Evolutionary conservation across 495 filamentous ascomycete species (phyloP), one percentile per base, ranked within the genome.

Genomic region (Daldinia decipiens): DNA sequence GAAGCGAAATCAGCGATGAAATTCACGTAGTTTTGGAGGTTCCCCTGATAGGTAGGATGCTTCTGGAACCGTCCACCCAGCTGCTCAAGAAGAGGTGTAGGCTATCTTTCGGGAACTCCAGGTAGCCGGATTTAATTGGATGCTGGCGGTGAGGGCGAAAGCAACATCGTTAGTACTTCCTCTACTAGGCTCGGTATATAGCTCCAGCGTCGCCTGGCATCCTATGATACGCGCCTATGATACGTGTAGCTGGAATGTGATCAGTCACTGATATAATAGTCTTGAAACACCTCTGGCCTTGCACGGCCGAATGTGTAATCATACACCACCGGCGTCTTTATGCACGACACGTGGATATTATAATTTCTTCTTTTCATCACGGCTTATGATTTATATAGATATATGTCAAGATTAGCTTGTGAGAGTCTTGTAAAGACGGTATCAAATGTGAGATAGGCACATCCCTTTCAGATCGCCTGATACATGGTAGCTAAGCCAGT

Each of bases 311-410:
- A 32, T 63, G 34, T 68, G 55, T 32, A 65, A 31, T 60, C 58
- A 59, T 40, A 29, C 34, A 40, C 8, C 31, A 52, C 56, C 19
- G 32, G 36, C 32, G 51, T 39, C 27, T 65, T n/a, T 62, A 66
- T 73, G 70, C 61, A 62, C 7, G 65, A 61, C 65, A 72, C 70
- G 70, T 72, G 70, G 65, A 51, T 61, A 19, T 21, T 43, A 62
- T 60, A 54, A 8, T 19, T 65, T 27, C 62, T 39, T 39, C 8
- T 34, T 39, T 12, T 27, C 17, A 19, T 39, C 45, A 32, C 43
- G 31, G 7, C 40, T 59, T 47, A 32, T 39, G 54, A 38, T 55
- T 58, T 52, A 55, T 63, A 54, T 43, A 53, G 47, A 57, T 60
- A 56, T 64, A 51, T 40, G 58, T 63, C 26, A 38, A 40, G 45